Evolutionary conservation across 371 early-diverging fungal genomes (phyloP), one percentile per base, ranked within the genome.

Genomic region (Apophysomyces trapeziformis): DNA sequence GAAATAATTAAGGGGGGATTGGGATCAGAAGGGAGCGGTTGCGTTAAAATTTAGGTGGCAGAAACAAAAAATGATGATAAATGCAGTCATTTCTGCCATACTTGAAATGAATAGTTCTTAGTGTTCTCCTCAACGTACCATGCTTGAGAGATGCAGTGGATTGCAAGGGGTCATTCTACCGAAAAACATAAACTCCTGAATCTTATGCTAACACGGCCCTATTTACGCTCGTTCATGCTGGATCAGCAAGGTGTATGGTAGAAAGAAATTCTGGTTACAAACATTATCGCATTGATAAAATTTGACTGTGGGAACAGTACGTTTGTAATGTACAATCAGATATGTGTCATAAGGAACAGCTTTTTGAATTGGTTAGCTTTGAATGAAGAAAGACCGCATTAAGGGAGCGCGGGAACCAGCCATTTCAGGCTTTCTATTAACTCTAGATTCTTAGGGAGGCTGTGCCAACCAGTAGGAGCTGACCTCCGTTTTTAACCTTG

Each of bases 391-490:
- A n/a, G 18, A n/a, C 7, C 7, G 13, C 47, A 7, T 47, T 3
- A 47, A 5, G 47, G 47, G 47, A 18, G 47, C 13, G 47, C 47
- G 47, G 47, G 47, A 47, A 47, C 47, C 47, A 9, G n/a, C 16
- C 47, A 47, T n/a, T 18, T 47, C 18, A 7, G 18, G 18, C 3
- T n/a, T 2, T 47, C n/a, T 47, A 47, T 47, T 47, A 47, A 47
- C n/a, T 47, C 11, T 47, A 11, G 32, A 18, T 47, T n/a, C 47
- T 18, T 47, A 47, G 18, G 47, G 47, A 47, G 47, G 1, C 11
- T 16, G 16, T 47, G 11, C 47, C 16, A 47, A n/a, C 47, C 47
- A 47, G 47, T 47, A 47, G 47, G 47, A 13, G 47, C 47, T 16
- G 47, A 26, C 18, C 47, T 47, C 47, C 47, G 47, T 47, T 11